Evolutionary conservation across 208 protist genomes (phyloP).

Genomic region (Wallacemonas rigidus): DNA sequence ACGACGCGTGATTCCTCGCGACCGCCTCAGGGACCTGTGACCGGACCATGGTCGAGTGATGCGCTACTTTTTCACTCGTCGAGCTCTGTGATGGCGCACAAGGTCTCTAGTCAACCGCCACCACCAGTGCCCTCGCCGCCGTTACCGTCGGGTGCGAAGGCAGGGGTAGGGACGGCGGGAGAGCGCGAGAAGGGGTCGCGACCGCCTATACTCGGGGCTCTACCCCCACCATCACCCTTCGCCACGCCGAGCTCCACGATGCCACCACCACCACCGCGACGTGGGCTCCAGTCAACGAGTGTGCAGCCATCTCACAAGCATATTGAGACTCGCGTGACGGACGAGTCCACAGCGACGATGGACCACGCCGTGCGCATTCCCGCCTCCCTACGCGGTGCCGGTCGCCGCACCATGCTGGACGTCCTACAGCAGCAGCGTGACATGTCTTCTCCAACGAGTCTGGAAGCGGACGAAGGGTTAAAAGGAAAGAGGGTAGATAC

Average conservation of each 20-base stretch:
- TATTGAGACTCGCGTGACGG: not conserved
- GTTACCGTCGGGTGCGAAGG: too few relatives aligned
- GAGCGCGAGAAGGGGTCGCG: not conserved
- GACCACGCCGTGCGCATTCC: conserved; percentile 60
- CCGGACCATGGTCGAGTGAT: too few relatives aligned
- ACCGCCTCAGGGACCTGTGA: too few relatives aligned
- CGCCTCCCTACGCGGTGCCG: conserved; percentile 46
- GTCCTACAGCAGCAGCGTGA: conserved; percentile 26
- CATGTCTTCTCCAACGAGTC: too few relatives aligned
- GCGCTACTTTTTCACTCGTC: too few relatives aligned
- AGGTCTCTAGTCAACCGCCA: too few relatives aligned
- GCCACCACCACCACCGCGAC: not conserved
- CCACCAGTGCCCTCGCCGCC: too few relatives aligned
- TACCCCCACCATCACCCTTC: not conserved
- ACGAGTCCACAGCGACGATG: conserved; percentile 49
- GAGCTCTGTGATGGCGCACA: too few relatives aligned
- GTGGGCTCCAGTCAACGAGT: not conserved
- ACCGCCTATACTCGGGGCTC: not conserved
- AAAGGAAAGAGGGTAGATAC: too few relatives aligned
- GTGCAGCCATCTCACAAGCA: not conserved
- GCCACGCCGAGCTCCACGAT: not conserved
- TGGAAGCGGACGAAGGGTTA: too few relatives aligned
- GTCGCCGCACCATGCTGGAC: conserved; percentile 81
- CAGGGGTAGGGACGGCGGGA: too few relatives aligned
- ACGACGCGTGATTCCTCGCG: too few relatives aligned